phyloP scores from a whole-genome alignment of 192 early-diverging fungal genomes.

The Podila epigama region DNA sequence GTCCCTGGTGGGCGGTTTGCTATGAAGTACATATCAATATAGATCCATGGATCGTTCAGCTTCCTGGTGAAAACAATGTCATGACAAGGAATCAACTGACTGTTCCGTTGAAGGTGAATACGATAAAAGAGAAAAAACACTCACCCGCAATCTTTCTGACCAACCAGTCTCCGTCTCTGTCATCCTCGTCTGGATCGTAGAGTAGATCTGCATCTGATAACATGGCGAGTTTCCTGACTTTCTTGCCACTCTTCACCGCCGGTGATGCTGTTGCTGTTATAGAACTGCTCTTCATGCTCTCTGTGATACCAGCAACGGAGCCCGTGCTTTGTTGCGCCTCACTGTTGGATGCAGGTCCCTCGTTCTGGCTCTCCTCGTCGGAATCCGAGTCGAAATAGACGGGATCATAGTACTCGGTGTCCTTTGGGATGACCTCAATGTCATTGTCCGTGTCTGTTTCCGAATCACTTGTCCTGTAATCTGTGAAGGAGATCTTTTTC shows the following conservation, averaged over 20 bases:
- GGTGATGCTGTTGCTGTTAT: neutral
- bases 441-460: conserved; percentile 9
- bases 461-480: neutral
- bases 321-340: neutral
- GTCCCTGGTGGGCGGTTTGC: conserved; percentile 29
- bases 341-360: neutral
- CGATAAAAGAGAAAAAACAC: neutral
- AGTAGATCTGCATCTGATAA: conserved; percentile 60
- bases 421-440: conserved; percentile 4
- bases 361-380: conserved; percentile 9
- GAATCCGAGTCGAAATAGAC: conserved; percentile 62
- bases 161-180: conserved; percentile 62
- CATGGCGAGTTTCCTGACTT: conserved; percentile 11
- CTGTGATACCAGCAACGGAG: no score
- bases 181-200: conserved; percentile 64
- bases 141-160: conserved; percentile 59
- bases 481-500: neutral
- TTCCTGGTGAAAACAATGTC: no score
- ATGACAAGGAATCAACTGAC: no score
- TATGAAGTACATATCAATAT: no score
- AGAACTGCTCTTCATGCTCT: neutral
- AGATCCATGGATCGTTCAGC: no score
- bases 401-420: conserved; percentile 55
- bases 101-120: no score
- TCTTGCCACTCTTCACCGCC: conserved; percentile 19